Conservation (phyloP, 805 yeast genomes). For the Yamadazyma scolyti region DNA sequence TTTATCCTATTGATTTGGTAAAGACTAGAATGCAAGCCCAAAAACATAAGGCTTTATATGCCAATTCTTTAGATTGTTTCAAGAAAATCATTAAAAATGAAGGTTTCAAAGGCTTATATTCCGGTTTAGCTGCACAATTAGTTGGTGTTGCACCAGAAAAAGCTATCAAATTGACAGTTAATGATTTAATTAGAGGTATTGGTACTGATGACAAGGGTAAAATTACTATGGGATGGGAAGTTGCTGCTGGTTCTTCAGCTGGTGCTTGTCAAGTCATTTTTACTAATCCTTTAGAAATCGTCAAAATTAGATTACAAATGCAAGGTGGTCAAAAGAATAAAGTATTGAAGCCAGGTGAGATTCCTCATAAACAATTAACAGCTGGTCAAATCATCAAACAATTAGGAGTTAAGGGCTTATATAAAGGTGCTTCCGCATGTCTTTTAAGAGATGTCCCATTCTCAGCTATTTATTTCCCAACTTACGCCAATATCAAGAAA, state of each 20-base stretch:
- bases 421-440: slow-evolving; percentile 91
- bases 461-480: slow-evolving; percentile 94
- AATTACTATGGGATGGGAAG: slow-evolving; percentile 58
- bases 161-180: slow-evolving; percentile 93
- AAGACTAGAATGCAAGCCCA: slow-evolving; percentile 98
- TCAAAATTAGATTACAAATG: slow-evolving; percentile 90
- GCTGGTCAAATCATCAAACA: slow-evolving; percentile 73
- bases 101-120: slow-evolving; percentile 81
- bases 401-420: slow-evolving; percentile 80
- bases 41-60: slow-evolving; percentile 64
- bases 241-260: slow-evolving; percentile 87
- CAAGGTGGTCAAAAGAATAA: slow-evolving; percentile 64
- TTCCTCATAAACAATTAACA: slow-evolving; percentile 41
- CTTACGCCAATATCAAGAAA: slow-evolving; percentile 89
- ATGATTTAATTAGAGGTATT: slow-evolving; percentile 77
- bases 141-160: slow-evolving; percentile 98
- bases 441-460: slow-evolving; percentile 93
- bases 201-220: slow-evolving; percentile 47
- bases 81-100: slow-evolving; percentile 70
- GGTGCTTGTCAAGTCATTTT: slow-evolving; percentile 96
- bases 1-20: slow-evolving; percentile 93
- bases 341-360: slow-evolving; percentile 28
- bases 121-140: slow-evolving; percentile 91
- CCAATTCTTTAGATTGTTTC: slow-evolving; percentile 83
- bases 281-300: slow-evolving; percentile 95